phyloP scores from a whole-genome alignment of 1,284 basidiomycete species.

The Rhodotorula mucilaginosa region DNA sequence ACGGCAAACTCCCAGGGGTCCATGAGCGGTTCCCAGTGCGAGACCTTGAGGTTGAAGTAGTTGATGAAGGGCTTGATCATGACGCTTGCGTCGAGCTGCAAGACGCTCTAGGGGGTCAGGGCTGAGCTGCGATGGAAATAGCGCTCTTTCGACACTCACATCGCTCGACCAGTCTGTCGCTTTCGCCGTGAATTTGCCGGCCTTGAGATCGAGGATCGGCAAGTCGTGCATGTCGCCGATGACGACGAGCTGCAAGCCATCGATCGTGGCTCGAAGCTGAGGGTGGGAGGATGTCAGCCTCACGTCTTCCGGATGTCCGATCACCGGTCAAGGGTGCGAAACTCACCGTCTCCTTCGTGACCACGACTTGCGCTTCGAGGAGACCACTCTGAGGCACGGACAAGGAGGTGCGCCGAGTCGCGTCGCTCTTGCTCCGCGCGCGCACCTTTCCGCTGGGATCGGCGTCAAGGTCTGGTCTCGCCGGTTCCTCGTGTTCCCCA shows the following conservation, averaged over 20 bases:
- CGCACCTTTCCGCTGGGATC: constrained; percentile 6
- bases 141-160: constrained; percentile 54
- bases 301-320: background rate
- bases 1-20: constrained; percentile 93
- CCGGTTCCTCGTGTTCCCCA: background rate
- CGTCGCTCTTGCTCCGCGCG: constrained; percentile 17
- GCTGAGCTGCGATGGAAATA: background rate
- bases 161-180: constrained; percentile 93
- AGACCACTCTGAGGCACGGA: background rate
- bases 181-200: constrained; percentile 78
- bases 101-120: background rate
- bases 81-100: constrained; percentile 73
- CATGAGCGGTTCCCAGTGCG: constrained; percentile 99
- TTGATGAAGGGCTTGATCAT: constrained; percentile 78
- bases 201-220: constrained; percentile 83
- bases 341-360: constrained; percentile 63
- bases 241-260: constrained; percentile 87
- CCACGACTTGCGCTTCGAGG: constrained; percentile 56
- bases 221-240: constrained; percentile 95
- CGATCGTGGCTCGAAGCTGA: constrained; percentile 75
- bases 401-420: constrained; percentile 1
- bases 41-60: constrained; percentile 96
- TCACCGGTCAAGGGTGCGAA: no score
- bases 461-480: background rate
- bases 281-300: background rate